phyloP scores from a whole-genome alignment of 192 early-diverging fungal genomes.

The Dissophora globulifera region DNA sequence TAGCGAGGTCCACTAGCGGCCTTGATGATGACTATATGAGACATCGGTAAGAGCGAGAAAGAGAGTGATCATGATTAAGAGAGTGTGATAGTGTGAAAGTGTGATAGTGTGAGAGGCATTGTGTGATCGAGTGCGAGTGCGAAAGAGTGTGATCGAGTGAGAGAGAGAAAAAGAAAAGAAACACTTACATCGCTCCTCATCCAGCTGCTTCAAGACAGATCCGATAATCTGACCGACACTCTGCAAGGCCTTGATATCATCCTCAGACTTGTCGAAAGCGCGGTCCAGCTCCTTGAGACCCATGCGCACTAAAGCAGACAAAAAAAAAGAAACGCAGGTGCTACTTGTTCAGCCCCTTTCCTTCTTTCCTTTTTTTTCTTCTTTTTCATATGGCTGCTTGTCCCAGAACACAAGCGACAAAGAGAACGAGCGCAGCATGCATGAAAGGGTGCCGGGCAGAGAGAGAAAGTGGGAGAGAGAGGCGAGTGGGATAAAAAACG shows the following conservation, averaged over 20 bases:
- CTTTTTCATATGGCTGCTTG: no score
- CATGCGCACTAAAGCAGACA: slow-evolving; percentile 72
- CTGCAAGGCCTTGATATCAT: slow-evolving; percentile 98
- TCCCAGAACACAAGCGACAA: no score
- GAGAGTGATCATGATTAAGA: no score
- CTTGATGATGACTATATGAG: slow-evolving; percentile 98
- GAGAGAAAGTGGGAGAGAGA: neutral
- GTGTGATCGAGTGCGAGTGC: no score
- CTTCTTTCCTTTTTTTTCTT: no score
- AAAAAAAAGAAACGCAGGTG: slow-evolving; percentile 13
- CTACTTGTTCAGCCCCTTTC: no score
- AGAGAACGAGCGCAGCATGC: no score
- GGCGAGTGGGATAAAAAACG: no score
- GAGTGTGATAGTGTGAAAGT: no score
- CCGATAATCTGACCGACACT: slow-evolving; percentile 99
- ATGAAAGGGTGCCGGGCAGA: no score
- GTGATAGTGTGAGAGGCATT: neutral
- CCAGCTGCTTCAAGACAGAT: slow-evolving; percentile 97
- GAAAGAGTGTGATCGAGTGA: no score
- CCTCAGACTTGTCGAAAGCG: slow-evolving; percentile 95
- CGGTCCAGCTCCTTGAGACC: slow-evolving; percentile 88
- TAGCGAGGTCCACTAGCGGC: slow-evolving; percentile 96
- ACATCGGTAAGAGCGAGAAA: neutral
- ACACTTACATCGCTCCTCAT: slow-evolving; percentile 91
- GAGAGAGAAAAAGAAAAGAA: neutral